Percentiles rank a stretch among this genome's conserved stretches.
Evolutionary conservation across 805 yeast species (phyloP).

Genomic region (Saturnispora bothae): DNA sequence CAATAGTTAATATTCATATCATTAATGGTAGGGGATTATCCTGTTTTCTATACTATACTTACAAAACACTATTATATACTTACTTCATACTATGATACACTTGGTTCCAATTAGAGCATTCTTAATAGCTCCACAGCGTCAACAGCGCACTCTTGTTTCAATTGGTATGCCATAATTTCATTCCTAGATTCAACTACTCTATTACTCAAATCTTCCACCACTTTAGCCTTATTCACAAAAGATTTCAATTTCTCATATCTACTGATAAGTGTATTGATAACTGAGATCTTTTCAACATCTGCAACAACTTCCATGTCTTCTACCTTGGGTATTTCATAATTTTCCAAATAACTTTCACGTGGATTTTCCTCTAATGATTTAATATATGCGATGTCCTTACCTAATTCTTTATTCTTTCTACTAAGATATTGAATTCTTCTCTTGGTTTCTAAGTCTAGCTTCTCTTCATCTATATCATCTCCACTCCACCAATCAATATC

Average conservation of each 20-base stretch:
- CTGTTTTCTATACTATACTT: background rate
- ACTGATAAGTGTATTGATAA: background rate
- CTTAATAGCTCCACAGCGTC: constrained; percentile 27
- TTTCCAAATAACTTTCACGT: background rate
- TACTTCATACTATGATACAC: background rate
- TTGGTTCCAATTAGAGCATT: constrained; percentile 19
- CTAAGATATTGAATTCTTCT: constrained; percentile 38
- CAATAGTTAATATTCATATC: background rate
- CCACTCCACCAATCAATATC: constrained; percentile 59
- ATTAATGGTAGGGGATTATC: background rate
- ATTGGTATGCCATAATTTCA: constrained; percentile 13
- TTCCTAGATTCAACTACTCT: constrained; percentile 16
- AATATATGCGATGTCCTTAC: constrained; percentile 41
- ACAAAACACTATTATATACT: background rate
- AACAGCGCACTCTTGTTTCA: constrained; percentile 16
- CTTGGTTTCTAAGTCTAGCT: constrained; percentile 37
- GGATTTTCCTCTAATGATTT: constrained; percentile 6
- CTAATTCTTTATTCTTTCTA: constrained; percentile 33
- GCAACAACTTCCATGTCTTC: background rate
- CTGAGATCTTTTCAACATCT: constrained; percentile 8
- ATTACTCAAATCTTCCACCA: constrained; percentile 15
- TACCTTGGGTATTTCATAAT: background rate
- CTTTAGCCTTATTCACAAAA: background rate
- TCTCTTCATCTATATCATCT: constrained; percentile 16
- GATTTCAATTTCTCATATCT: background rate